phyloP scores from a whole-genome alignment of 768 basidiomycete genomes.

The Tulasnella sp. region DNA sequence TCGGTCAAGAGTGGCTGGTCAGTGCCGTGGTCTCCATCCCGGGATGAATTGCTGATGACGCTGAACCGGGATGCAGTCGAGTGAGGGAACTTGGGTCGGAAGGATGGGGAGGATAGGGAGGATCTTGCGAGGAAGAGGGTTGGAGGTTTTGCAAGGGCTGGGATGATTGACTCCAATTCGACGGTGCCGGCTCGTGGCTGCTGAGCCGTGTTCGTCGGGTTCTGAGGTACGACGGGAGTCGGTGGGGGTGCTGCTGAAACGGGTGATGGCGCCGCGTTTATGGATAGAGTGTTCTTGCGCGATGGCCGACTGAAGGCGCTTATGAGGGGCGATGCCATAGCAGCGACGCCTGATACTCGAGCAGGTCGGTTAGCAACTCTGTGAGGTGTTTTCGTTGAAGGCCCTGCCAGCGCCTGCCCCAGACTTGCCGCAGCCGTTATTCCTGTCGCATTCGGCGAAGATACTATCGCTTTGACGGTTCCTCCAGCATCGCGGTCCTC shows the following conservation, averaged over 20 bases:
- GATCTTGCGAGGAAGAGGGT: slow-evolving; percentile 80
- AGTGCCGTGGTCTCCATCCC: slow-evolving; percentile 12
- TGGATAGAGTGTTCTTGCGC: neutral
- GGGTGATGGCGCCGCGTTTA: neutral
- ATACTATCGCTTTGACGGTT: slow-evolving; percentile 29
- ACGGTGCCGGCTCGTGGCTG: slow-evolving; percentile 34
- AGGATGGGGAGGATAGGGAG: slow-evolving; percentile 67
- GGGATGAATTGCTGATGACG: neutral
- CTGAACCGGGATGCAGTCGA: slow-evolving; percentile 38
- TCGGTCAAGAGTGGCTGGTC: slow-evolving; percentile 56
- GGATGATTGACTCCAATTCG: slow-evolving; percentile 67
- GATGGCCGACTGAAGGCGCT: slow-evolving; percentile 6
- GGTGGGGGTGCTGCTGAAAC: neutral
- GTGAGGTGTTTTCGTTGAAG: slow-evolving; percentile 35
- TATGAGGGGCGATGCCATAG: slow-evolving; percentile 17
- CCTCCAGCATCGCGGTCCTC: slow-evolving; percentile 45
- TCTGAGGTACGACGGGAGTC: neutral
- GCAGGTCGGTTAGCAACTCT: neutral
- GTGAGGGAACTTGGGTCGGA: slow-evolving; percentile 64
- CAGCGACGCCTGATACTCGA: slow-evolving; percentile 15
- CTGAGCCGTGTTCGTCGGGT: neutral
- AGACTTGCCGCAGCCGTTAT: slow-evolving; percentile 39
- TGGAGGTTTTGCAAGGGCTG: slow-evolving; percentile 72
- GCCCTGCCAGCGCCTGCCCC: slow-evolving; percentile 34
- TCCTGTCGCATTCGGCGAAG: slow-evolving; percentile 39